Base-by-base conservation (phyloP, 2,329 filamentous ascomycete species). In the Pseudogymnoascus destructans region DNA sequence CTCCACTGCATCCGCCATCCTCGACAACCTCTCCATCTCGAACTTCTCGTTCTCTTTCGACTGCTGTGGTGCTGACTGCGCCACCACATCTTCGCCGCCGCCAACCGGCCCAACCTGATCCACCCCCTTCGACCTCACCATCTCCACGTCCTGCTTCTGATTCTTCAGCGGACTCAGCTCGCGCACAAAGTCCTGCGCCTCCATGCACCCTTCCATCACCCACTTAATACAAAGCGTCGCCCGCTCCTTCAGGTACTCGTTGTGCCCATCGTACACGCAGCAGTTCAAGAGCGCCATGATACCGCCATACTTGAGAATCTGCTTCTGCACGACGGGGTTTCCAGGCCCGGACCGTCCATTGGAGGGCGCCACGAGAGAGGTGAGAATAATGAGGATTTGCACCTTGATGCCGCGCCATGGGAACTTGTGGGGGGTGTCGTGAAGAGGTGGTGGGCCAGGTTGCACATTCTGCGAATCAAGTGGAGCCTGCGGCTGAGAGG, bases 191-290 rank as follows among this genome's bases (percentile, higher is more conserved):
- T 81, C 77, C 62, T 86, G 85, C 13, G 87, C 88, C 59, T 84
- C 84, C 30, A 84, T 79, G 61, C 84, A 89, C 10, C 85, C 86
- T 64, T 88, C 85, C 72, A 88, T 80, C 5, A 87, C 75, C 79
- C 84, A 95, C 68, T 92, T 91, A n/a, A 95, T 77, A 64, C 87
- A 91, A 69, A 95, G 84, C 55, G 91, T 89, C 2, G 89, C 88
- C 63, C 91, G 87, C 70, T 97, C 92, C 66, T 92, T 89, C 62
- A 95, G 91, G 68, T 92, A 96, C 0, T 90, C 89, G 67, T 96
- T 96, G 72, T 95, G 84, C 64, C 92, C 89, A 68, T 97, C 92
- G 68, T 93, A 93, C 30, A 84, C 81, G 66, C 90, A 96, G 71
- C 90, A 95, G 67, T 90, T 90, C 13, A 96, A 79, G 17, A 97